Conservation (phyloP, 73 alveolate species). For the Paramecium primaurelia region DNA sequence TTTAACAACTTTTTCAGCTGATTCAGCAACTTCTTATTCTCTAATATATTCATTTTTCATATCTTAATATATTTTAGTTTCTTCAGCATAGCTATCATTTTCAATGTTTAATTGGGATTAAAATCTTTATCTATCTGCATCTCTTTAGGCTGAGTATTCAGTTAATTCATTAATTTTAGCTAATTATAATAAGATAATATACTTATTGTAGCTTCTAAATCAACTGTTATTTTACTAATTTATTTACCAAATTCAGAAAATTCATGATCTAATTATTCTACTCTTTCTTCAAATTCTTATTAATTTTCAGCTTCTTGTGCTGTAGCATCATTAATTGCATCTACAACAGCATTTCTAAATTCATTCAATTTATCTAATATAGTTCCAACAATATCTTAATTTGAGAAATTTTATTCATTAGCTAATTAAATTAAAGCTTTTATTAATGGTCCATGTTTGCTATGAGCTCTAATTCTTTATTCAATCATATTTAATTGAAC, state of each 20-base stretch:
- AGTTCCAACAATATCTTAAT: neutral
- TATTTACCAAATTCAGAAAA: conserved; percentile 16
- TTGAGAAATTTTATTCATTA: conserved; percentile 34
- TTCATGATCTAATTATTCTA: conserved; percentile 18
- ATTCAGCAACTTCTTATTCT: conserved; percentile 39
- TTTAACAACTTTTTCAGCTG: conserved; percentile 27
- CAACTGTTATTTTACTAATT: conserved; percentile 20
- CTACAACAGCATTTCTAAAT: conserved; percentile 35
- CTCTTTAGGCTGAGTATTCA: conserved; percentile 20
- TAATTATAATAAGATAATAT: neutral
- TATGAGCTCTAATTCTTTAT: neutral
- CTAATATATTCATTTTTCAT: neutral
- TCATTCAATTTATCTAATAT: conserved; percentile 40
- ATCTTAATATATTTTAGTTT: conserved; percentile 2
- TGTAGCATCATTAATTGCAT: conserved; percentile 28
- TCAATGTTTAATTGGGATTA: conserved; percentile 1
- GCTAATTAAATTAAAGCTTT: conserved; percentile 30
- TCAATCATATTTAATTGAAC: neutral
- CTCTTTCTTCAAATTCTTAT: conserved; percentile 28
- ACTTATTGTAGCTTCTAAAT: conserved; percentile 18
- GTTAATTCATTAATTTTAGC: conserved; percentile 36
- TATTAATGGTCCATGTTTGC: conserved; percentile 23
- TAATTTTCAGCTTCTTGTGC: neutral
- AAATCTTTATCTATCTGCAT: conserved; percentile 17
- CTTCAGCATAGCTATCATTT: conserved; percentile 38